Evolutionary conservation across 176 grass and related monocot species (phyloP).

Genomic region (Carex littledalei): DNA sequence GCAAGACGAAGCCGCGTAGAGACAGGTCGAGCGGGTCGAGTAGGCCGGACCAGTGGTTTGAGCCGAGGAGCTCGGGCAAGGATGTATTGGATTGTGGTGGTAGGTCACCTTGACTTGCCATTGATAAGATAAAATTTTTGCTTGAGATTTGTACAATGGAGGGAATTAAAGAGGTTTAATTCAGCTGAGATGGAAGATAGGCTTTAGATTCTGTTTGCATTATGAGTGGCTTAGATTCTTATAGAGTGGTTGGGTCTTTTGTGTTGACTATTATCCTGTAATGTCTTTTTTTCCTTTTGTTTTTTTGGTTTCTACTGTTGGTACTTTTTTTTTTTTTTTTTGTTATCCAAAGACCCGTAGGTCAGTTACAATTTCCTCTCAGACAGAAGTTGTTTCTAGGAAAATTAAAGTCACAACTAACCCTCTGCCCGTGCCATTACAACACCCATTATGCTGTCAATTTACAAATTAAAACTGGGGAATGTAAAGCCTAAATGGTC

Average conservation of each 20-base stretch:
- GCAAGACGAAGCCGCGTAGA: conserved; percentile 62
- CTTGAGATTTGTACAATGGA: background rate
- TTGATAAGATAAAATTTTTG: background rate
- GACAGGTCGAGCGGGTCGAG: conserved; percentile 68
- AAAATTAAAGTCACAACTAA: too few relatives aligned
- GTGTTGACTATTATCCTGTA: background rate
- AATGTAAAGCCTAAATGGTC: too few relatives aligned
- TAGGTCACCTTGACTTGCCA: conserved; percentile 53
- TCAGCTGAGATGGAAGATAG: background rate
- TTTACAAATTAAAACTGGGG: too few relatives aligned
- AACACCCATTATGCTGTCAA: too few relatives aligned
- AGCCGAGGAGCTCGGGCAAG: conserved; percentile 67
- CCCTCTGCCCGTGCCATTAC: too few relatives aligned
- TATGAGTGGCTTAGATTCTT: background rate
- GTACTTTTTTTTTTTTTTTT: too few relatives aligned
- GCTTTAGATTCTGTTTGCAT: background rate
- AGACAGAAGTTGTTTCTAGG: too few relatives aligned
- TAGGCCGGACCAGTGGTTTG: conserved; percentile 61
- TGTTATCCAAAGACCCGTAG: too few relatives aligned
- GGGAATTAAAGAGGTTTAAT: background rate
- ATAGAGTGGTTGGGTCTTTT: background rate
- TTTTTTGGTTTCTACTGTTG: too few relatives aligned
- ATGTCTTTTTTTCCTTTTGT: background rate
- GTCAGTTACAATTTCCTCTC: too few relatives aligned
- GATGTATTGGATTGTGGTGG: conserved; percentile 25